Evolutionary conservation across 495 filamentous ascomycete species (phyloP).

Genomic region (Penicillium bialowiezense): DNA sequence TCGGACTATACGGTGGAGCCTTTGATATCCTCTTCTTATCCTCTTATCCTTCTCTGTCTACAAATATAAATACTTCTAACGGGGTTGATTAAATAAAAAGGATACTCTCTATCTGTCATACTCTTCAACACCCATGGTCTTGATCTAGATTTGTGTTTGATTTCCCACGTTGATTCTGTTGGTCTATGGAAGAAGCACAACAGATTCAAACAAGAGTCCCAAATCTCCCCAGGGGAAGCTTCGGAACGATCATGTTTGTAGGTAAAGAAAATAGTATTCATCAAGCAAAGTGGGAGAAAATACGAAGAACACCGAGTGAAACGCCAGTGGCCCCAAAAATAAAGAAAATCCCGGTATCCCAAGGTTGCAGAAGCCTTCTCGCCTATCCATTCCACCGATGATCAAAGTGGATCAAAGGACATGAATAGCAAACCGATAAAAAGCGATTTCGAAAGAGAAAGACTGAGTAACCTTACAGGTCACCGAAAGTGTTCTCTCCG

Average conservation of each 20-base stretch:
- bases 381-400: conserved; percentile 3
- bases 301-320: conserved; percentile 26
- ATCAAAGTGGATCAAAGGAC: not conserved
- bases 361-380: conserved; percentile 11
- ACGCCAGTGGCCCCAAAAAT: conserved; percentile 23
- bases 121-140: too few species aligned
- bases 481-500: conserved; percentile 98
- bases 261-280: conserved; percentile 12
- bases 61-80: not conserved
- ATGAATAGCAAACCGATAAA: conserved; percentile 1
- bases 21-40: too few species aligned
- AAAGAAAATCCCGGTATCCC: not conserved
- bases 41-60: too few species aligned
- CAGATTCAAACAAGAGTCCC: not conserved
- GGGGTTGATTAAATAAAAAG: conserved; percentile 1
- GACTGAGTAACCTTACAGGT: conserved; percentile 29
- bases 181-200: too few species aligned
- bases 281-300: conserved; percentile 21
- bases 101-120: too few species aligned
- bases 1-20: too few species aligned
- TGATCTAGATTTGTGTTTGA: too few species aligned
- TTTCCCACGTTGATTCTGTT: too few species aligned
- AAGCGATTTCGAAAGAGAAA: conserved; percentile 8
- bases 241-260: conserved; percentile 11
- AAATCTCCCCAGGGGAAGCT: not conserved